Conservation (phyloP, 345 rosid genomes). For the Iberis pinnata region DNA sequence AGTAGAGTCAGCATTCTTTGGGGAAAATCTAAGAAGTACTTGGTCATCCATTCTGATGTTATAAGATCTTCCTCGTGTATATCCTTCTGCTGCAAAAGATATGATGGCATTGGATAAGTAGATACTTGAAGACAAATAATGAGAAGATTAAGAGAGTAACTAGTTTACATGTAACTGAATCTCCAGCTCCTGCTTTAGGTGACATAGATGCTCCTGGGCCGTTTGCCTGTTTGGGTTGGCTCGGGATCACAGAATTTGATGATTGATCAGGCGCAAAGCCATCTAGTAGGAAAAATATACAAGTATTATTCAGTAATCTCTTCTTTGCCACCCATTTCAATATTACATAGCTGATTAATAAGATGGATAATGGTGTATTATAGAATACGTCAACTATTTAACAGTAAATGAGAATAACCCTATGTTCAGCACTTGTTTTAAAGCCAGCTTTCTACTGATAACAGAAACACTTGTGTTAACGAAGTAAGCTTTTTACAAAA, state of each 20-base stretch:
- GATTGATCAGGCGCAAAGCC: slow-evolving; percentile 35
- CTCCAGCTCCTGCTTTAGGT: slow-evolving; percentile 34
- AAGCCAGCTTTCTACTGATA: slow-evolving; percentile 12
- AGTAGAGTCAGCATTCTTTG: slow-evolving; percentile 78
- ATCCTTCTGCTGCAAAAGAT: slow-evolving; percentile 85
- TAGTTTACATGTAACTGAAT: slow-evolving; percentile 59
- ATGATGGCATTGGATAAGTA: slow-evolving; percentile 41
- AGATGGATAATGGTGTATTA: not conserved
- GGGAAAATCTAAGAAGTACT: slow-evolving; percentile 87
- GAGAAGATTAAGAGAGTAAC: slow-evolving; percentile 17
- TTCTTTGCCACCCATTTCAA: slow-evolving; percentile 4
- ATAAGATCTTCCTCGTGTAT: slow-evolving; percentile 93
- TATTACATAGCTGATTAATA: slow-evolving; percentile 17
- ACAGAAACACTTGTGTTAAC: slow-evolving; percentile 7
- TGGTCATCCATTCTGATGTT: slow-evolving; percentile 90
- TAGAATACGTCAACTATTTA: slow-evolving; percentile 5
- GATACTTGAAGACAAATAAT: slow-evolving; percentile 21
- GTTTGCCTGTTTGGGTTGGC: slow-evolving; percentile 42
- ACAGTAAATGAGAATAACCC: not conserved
- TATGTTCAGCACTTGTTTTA: not conserved
- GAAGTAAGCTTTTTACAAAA: slow-evolving; percentile 1
- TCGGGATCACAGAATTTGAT: slow-evolving; percentile 36
- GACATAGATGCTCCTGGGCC: slow-evolving; percentile 37
- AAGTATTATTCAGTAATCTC: slow-evolving; percentile 17
- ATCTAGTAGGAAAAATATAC: slow-evolving; percentile 33